Evolutionary conservation across 2,329 filamentous ascomycete genomes (phyloP).

Genomic region (Bipolaris bicolor): DNA sequence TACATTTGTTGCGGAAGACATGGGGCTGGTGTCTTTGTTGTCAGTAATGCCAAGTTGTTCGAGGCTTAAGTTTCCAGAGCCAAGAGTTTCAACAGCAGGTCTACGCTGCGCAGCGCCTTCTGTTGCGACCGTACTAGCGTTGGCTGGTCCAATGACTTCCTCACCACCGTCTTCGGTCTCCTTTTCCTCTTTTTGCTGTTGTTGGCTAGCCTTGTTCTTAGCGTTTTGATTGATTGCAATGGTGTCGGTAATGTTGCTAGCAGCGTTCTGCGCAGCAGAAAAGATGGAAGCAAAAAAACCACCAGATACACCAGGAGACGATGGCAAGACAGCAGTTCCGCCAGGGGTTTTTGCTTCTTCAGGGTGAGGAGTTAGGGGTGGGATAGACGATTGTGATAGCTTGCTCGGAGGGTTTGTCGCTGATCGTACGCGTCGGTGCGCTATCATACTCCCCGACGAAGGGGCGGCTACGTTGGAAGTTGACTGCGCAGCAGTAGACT

Average conservation of each 20-base stretch:
- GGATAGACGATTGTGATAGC: conserved; percentile 72
- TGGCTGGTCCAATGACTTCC: conserved; percentile 50
- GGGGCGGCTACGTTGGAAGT: conserved; percentile 64
- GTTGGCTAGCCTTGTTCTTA: conserved; percentile 57
- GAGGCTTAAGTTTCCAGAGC: conserved; percentile 85
- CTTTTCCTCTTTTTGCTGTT: conserved; percentile 36
- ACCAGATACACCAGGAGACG: conserved; percentile 53
- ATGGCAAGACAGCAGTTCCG: conserved; percentile 57
- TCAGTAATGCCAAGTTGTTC: conserved; percentile 84
- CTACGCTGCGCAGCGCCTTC: conserved; percentile 56
- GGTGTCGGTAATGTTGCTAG: conserved; percentile 74
- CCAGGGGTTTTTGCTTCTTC: conserved; percentile 70
- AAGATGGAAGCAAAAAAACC: conserved; percentile 94
- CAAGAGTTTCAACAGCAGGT: conserved; percentile 85
- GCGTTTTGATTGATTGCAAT: conserved; percentile 68
- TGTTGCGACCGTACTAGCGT: conserved; percentile 28
- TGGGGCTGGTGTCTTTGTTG: conserved; percentile 62
- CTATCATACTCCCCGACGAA: conserved; percentile 73
- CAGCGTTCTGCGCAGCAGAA: conserved; percentile 90
- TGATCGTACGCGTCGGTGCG: conserved; percentile 69
- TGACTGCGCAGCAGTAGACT: conserved; percentile 44
- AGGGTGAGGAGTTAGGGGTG: conserved; percentile 74
- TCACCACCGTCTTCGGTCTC: conserved; percentile 44
- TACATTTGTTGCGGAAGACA: conserved; percentile 65
- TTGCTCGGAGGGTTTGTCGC: conserved; percentile 74